Evolutionary conservation across 2,329 filamentous ascomycete species (phyloP), one percentile per base, ranked within the genome.

Genomic region (Escovopsis sp.): DNA sequence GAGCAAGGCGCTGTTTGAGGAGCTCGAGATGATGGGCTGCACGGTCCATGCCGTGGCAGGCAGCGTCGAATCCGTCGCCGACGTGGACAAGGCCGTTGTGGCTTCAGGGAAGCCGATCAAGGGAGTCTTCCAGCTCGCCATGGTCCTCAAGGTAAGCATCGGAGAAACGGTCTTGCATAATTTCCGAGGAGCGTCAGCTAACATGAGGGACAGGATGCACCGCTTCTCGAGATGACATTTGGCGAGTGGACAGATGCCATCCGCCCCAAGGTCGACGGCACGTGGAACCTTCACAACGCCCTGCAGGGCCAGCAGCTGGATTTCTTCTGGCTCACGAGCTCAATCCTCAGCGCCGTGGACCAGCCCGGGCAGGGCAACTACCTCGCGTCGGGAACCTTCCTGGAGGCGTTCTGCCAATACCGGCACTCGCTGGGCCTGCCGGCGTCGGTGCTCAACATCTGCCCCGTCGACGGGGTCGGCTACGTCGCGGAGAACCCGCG

Each of bases 301-400:
- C 32, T 43, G 18, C 19, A 18, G 7, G 19, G 23, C 8, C 12
- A 15, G 6, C 12, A 26, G 3, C 49, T 64, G 19, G 61, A 63
- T 42, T 62, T 62, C 45, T 61, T 61, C 48, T 50, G 60, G 33
- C 39, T 58, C 8, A 52, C 59, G 30, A 57, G 55, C 0, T 64
- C 61, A 1, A 33, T 35, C 6, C 36, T 26, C n/a, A 38, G 43
- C 15, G 47, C 57, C 7, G 45, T 60, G 4, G 62, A 57, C 6
- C 51, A 55, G 18, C 45, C 50, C 6, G 53, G 50, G 0, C 63
- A 65, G 45, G 53, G 55, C 36, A 65, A 62, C 46, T 64, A 66
- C 46, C 49, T 55, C 4, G 59, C 61, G 1, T 63, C 57, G 12
- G 68, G 66, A 47, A 55, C 58, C 9, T 70, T 61, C 51, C 49